These are phyloP conservation scores for Ophiostoma ulmi DNA, from an alignment of 2,329 filamentous ascomycete genomes.

Conservation along the genomic window DNA sequence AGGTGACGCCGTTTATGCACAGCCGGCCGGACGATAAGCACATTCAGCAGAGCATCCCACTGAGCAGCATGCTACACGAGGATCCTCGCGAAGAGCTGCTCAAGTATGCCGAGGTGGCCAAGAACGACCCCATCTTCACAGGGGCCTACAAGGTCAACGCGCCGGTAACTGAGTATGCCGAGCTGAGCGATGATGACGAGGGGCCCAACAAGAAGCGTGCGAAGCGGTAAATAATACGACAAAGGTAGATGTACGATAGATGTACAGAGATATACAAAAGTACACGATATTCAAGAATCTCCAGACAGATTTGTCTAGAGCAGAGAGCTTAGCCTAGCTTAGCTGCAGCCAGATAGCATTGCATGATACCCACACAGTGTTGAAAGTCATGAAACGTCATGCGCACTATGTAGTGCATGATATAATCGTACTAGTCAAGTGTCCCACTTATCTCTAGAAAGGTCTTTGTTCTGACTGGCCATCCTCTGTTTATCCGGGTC, in stretches of 20 bases:
- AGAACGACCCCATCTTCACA: conserved; percentile 91
- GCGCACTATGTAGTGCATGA: not conserved
- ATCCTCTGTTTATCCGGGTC: not conserved
- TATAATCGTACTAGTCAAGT: not conserved
- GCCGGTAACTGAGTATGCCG: conserved; percentile 84
- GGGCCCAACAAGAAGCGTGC: conserved; percentile 59
- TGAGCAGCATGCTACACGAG: conserved; percentile 91
- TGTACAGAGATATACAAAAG: not conserved
- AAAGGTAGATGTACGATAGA: not conserved
- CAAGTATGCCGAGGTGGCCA: conserved; percentile 89
- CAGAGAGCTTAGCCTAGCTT: not conserved
- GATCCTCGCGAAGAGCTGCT: conserved; percentile 89
- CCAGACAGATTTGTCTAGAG: not conserved
- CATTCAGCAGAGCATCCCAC: conserved; percentile 79
- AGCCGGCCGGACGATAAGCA: conserved; percentile 84
- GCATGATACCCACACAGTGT: conserved; percentile 16
- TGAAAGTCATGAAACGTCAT: not conserved
- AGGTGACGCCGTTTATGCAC: conserved; percentile 84
- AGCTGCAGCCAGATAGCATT: conserved; percentile 5
- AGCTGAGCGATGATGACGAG: conserved; percentile 74
- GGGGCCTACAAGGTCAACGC: conserved; percentile 90
- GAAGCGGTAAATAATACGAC: conserved; percentile 41
- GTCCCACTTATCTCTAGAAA: not conserved
- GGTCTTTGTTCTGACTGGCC: not conserved
- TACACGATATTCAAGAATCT: not conserved